A percentile compares a stretch with the other conserved stretches of the same genome.
Conservation (phyloP, 495 filamentous ascomycete genomes). For the Thermochaetoides thermophila region DNA sequence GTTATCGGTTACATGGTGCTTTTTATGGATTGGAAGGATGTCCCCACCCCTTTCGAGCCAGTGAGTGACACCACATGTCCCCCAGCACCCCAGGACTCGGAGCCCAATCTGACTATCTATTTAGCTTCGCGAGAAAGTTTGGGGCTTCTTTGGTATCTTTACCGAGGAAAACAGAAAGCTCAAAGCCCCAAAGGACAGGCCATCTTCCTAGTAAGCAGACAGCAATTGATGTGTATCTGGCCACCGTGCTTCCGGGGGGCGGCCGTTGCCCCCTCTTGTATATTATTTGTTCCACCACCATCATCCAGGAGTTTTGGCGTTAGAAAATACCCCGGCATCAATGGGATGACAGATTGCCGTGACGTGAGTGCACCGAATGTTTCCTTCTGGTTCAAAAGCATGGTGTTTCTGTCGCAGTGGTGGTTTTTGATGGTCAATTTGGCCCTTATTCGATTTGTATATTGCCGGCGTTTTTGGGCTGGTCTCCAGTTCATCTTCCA, state of each 20-base stretch:
- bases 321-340: constrained; percentile 15
- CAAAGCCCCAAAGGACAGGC: background rate
- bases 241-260: background rate
- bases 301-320: constrained; percentile 23
- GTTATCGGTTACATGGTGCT: constrained; percentile 58
- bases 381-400: background rate
- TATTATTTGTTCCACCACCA: constrained; percentile 7
- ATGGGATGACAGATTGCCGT: constrained; percentile 6
- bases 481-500: constrained; percentile 24
- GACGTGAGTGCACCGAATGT: background rate
- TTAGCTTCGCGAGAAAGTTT: constrained; percentile 15
- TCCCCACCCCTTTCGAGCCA: constrained; percentile 45
- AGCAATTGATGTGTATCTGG: background rate
- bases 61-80: constrained; percentile 22
- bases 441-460: no score
- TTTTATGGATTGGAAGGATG: constrained; percentile 61
- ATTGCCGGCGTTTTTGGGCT: background rate
- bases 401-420: no score
- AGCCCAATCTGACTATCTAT: background rate
- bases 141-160: constrained; percentile 14
- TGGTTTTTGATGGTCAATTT: no score
- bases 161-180: constrained; percentile 10
- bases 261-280: constrained; percentile 5
- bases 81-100: background rate
- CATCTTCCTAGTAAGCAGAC: background rate